phyloP scores from a whole-genome alignment of 129 eudicot genomes.

The Tagetes patula region DNA sequence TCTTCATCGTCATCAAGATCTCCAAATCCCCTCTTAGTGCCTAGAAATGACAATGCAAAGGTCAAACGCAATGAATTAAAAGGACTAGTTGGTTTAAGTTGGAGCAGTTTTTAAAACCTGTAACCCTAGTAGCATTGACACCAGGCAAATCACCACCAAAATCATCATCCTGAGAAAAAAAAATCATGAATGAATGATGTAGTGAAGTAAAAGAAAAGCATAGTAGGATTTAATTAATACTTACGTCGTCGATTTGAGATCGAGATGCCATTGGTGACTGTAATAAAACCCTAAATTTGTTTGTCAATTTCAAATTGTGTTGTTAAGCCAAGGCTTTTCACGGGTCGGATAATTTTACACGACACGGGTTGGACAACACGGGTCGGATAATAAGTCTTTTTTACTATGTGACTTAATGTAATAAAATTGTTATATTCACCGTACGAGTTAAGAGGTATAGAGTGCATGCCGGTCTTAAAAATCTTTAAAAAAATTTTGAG shows the following conservation, averaged over 20 bases:
- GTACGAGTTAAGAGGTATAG: too few species aligned
- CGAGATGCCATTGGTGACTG: conserved; percentile 52
- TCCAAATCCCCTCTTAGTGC: conserved; percentile 73
- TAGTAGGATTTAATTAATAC: conserved; percentile 1
- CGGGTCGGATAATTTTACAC: too few species aligned
- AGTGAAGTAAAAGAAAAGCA: conserved; percentile 1
- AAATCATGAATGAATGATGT: not conserved
- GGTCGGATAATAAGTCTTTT: too few species aligned
- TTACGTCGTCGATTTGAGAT: conserved; percentile 62
- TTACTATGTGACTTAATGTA: too few species aligned
- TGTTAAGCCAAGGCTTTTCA: too few species aligned
- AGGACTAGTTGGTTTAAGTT: not conserved
- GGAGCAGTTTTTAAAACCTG: conserved; percentile 48
- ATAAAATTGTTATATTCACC: too few species aligned
- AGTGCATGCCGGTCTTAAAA: too few species aligned
- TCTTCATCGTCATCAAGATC: conserved; percentile 89
- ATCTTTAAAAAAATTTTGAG: too few species aligned
- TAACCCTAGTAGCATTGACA: conserved; percentile 38
- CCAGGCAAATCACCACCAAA: conserved; percentile 89
- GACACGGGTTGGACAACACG: too few species aligned
- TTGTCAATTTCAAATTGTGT: too few species aligned
- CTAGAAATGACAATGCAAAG: conserved; percentile 42
- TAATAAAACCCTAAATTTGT: not conserved
- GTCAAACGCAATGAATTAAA: conserved; percentile 8
- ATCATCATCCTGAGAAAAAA: conserved; percentile 62